These are phyloP conservation scores for Spiraea crenata DNA, from an alignment of 331 rosid genomes.

Conservation along the genomic window DNA sequence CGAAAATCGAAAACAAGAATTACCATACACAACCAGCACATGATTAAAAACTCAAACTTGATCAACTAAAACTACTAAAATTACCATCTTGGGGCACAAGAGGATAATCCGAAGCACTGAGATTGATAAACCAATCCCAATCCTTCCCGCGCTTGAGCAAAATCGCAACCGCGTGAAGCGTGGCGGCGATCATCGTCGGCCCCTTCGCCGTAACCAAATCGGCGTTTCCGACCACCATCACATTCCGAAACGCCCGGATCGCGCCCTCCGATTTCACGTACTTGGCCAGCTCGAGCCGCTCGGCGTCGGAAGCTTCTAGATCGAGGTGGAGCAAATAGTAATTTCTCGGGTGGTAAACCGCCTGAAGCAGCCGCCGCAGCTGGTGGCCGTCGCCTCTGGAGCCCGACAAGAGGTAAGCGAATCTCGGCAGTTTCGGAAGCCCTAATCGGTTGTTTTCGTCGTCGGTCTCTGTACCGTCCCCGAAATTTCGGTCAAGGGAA, in stretches of 20 bases:
- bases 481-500: constrained; percentile 16
- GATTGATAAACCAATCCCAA: constrained; percentile 95
- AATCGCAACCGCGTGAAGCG: constrained; percentile 71
- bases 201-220: constrained; percentile 79
- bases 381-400: constrained; percentile 59
- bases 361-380: constrained; percentile 69
- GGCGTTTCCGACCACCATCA: constrained; percentile 71
- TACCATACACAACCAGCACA: neutral
- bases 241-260: constrained; percentile 58
- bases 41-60: constrained; percentile 3
- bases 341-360: constrained; percentile 76
- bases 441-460: constrained; percentile 14
- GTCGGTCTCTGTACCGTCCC: neutral
- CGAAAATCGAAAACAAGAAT: constrained; percentile 9
- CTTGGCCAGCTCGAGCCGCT: constrained; percentile 72
- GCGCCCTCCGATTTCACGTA: constrained; percentile 49
- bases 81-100: constrained; percentile 83
- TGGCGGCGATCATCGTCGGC: constrained; percentile 69
- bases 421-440: constrained; percentile 60
- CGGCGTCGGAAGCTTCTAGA: constrained; percentile 75
- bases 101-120: constrained; percentile 90
- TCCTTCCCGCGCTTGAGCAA: constrained; percentile 57
- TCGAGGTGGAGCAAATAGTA: constrained; percentile 80
- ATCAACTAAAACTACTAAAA: neutral
- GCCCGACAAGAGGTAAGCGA: constrained; percentile 67